Evolutionary conservation across 1,139 yeast species (phyloP), one percentile per base, ranked within the genome.

Genomic region (Blastobotrys petasosporus): DNA sequence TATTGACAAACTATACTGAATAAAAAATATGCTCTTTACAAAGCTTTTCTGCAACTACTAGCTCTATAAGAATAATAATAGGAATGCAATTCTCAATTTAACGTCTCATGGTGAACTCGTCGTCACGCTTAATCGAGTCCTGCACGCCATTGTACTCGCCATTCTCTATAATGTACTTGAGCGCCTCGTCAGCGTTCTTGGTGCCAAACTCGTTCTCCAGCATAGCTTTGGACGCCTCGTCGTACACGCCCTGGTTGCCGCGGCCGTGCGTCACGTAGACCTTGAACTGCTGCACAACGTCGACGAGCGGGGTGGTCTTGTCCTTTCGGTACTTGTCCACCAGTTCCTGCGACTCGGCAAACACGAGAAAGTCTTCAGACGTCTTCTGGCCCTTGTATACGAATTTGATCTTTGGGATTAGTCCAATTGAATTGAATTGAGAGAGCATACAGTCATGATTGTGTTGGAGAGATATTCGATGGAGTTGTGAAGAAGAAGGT

Each of bases 161-260:
- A 16, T 76, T 69, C 38, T 64, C 66, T 51, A 85, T 61, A 45
- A 85, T 82, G 50, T 65, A 61, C 52, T 73, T 74, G 48, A 84
- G 73, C 28, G 76, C 72, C 15, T 60, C 65, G 42, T 67, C 71
- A 5, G 56, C 64, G 23, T 61, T 54, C 30, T 47, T 43, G 11
- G 74, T 69, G 35, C 87, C 88, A 55, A 85, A 85, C 57, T 85
- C 90, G 53, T 74, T 76, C 44, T 71, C 75, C 49, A 85, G 65
- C 53, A 80, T 82, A 16, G 70, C 66, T 48, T 77, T 74, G n/a
- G 90, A 80, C 1, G 94, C 94, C 58, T 78, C 81, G 50, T 82
- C 87, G 32, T 83, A 64, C 7, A 75, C 73, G 47, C 94, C 94
- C 56, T 79, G 85, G 3, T 77, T 68, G 31, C 95, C 95, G 41